Evolutionary conservation across 441 rosid species (phyloP).

Genomic region (Euphorbia neoarborescens): DNA sequence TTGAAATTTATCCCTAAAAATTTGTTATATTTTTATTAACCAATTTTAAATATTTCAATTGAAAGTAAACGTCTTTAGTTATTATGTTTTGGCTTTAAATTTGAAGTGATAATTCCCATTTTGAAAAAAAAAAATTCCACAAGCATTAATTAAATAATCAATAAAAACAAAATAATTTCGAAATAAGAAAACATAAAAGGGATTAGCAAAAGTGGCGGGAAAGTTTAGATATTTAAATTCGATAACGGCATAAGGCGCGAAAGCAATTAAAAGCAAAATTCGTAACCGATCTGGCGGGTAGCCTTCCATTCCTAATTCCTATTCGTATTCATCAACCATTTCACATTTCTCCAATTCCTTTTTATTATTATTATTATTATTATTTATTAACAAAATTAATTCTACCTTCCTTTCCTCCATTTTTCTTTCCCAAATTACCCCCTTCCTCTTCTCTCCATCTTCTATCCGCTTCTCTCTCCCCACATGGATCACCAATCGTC

Average conservation of each 20-base stretch:
- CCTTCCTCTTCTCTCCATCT: neutral
- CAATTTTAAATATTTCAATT: no score
- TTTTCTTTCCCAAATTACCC: constrained; percentile 16
- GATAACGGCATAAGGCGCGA: neutral
- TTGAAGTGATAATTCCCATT: no score
- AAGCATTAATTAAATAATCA: neutral
- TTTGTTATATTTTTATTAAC: no score
- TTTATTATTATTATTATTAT: no score
- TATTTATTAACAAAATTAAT: neutral
- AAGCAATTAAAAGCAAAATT: neutral
- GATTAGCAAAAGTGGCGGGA: neutral
- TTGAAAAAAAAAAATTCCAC: no score
- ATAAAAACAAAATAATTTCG: neutral
- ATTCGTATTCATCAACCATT: neutral
- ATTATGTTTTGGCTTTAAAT: no score
- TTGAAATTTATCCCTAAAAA: no score
- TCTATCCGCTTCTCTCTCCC: neutral
- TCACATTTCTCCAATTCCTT: neutral
- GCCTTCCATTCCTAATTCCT: no score
- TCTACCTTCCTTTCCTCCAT: neutral
- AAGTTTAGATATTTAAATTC: neutral
- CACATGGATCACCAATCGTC: constrained; percentile 41
- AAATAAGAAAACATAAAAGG: no score
- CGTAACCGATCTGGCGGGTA: constrained; percentile 11
- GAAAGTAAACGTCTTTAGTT: no score